phyloP scores from a whole-genome alignment of 805 yeast species.

The Yarrowia sp. region DNA sequence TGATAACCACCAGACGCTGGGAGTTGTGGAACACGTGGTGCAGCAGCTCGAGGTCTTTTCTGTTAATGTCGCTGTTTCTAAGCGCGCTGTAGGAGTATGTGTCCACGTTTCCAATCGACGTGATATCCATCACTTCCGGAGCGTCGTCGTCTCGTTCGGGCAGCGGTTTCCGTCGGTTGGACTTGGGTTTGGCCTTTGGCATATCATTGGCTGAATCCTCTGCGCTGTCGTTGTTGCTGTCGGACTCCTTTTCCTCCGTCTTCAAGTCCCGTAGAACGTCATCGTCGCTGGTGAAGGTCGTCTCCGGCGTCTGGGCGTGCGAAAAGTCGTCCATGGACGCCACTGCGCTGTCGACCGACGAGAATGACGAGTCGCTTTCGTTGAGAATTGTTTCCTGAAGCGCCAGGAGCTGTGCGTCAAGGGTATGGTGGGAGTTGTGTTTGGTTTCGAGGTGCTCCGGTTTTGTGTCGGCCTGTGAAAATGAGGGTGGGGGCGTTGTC shows the following conservation, averaged over 20 bases:
- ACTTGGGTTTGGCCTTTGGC: slow-evolving; percentile 15
- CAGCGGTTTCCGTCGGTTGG: slow-evolving; percentile 13
- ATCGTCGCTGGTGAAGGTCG: slow-evolving; percentile 5
- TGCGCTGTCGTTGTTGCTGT: neutral
- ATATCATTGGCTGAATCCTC: neutral
- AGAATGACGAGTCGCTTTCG: slow-evolving; percentile 23
- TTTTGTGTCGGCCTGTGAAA: neutral
- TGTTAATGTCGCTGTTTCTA: neutral
- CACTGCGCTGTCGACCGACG: neutral
- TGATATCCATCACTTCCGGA: neutral
- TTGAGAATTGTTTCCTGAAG: slow-evolving; percentile 20
- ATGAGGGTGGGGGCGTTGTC: slow-evolving; percentile 12
- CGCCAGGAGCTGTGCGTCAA: neutral
- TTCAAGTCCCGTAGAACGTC: neutral
- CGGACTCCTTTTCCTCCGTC: neutral
- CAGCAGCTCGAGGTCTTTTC: slow-evolving; percentile 44
- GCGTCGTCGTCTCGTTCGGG: slow-evolving; percentile 11
- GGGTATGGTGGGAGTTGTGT: neutral
- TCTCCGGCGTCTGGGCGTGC: slow-evolving; percentile 6
- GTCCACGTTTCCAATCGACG: neutral
- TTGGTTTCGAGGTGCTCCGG: neutral
- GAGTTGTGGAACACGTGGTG: slow-evolving; percentile 54
- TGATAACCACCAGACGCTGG: slow-evolving; percentile 57
- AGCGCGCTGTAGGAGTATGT: neutral
- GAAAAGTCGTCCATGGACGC: slow-evolving; percentile 5